phyloP scores from a whole-genome alignment of 129 eudicot species.

The Mikania micrantha region DNA sequence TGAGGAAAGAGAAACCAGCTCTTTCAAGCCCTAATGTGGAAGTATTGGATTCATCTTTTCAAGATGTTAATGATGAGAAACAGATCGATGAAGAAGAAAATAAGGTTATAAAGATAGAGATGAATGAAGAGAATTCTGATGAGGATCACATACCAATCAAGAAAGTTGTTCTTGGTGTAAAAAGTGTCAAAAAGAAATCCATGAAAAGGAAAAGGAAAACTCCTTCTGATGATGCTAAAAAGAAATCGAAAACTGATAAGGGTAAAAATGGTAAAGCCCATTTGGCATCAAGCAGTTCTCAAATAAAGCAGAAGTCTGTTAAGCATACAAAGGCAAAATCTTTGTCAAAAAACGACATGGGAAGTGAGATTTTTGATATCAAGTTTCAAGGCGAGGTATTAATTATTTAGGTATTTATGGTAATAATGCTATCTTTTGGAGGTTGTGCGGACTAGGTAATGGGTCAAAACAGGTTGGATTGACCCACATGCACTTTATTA shows the following conservation, averaged over 20 bases:
- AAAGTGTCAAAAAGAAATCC: constrained; percentile 26
- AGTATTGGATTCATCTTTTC: constrained; percentile 19
- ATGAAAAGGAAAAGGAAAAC: constrained; percentile 50
- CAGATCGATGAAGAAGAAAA: constrained; percentile 23
- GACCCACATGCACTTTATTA: not conserved
- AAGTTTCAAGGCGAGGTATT: constrained; percentile 48
- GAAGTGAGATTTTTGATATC: constrained; percentile 18
- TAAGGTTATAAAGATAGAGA: constrained; percentile 19
- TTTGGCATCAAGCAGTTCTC: constrained; percentile 31
- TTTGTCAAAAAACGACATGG: constrained; percentile 25
- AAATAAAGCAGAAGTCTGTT: constrained; percentile 33
- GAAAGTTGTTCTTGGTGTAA: constrained; percentile 32
- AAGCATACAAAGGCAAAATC: constrained; percentile 27
- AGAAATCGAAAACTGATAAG: constrained; percentile 47
- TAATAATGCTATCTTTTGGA: not conserved
- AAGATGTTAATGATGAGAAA: constrained; percentile 25
- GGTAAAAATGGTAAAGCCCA: constrained; percentile 31
- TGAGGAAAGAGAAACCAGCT: constrained; percentile 36
- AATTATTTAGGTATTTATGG: not conserved
- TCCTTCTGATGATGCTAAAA: constrained; percentile 22
- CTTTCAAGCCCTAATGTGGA: constrained; percentile 4
- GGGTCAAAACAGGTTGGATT: not conserved
- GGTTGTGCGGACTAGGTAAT: not conserved
- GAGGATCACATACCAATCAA: constrained; percentile 13
- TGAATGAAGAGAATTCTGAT: constrained; percentile 23